A percentile compares a stretch with the other conserved stretches of the same genome.
phyloP scores from a whole-genome alignment of 495 filamentous ascomycete genomes.

The Pseudomonodictys pantanalensis region DNA sequence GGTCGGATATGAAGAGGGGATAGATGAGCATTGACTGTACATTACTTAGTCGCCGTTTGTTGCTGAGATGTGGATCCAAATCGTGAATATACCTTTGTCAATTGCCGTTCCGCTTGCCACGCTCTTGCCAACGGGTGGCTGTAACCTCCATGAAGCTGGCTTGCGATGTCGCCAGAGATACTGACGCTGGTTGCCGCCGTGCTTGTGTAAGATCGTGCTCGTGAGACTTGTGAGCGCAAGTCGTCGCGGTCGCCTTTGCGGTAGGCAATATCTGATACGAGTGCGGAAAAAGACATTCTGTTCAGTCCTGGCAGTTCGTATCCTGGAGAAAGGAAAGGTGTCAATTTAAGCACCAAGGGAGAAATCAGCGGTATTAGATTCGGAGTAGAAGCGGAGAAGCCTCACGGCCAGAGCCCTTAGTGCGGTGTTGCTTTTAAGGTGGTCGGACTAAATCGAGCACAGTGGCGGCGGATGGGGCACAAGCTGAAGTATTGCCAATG shows the following conservation, averaged over 20 bases:
- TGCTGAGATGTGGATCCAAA: neutral
- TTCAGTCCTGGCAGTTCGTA: neutral
- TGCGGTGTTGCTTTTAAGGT: too few species aligned
- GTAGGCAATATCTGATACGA: conserved; percentile 82
- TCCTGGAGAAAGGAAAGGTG: neutral
- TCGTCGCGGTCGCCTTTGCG: conserved; percentile 58
- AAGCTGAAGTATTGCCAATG: too few species aligned
- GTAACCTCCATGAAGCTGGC: conserved; percentile 93
- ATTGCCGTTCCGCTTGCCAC: conserved; percentile 95
- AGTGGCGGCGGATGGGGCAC: too few species aligned
- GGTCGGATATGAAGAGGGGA: conserved; percentile 92
- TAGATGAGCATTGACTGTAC: conserved; percentile 93
- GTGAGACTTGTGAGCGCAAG: conserved; percentile 67
- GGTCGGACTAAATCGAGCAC: too few species aligned
- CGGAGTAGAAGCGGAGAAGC: too few species aligned
- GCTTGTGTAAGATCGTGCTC: conserved; percentile 74
- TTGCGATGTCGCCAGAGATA: conserved; percentile 88
- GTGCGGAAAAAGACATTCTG: conserved; percentile 85
- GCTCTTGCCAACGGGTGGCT: conserved; percentile 83
- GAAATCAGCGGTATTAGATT: too few species aligned
- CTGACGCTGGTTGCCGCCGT: conserved; percentile 91
- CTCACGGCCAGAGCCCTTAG: too few species aligned
- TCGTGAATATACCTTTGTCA: conserved; percentile 73
- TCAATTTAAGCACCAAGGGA: too few species aligned
- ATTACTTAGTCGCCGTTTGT: neutral